Conservation (phyloP, 176 grass and related monocot genomes). For the Aegilops tauschii region DNA sequence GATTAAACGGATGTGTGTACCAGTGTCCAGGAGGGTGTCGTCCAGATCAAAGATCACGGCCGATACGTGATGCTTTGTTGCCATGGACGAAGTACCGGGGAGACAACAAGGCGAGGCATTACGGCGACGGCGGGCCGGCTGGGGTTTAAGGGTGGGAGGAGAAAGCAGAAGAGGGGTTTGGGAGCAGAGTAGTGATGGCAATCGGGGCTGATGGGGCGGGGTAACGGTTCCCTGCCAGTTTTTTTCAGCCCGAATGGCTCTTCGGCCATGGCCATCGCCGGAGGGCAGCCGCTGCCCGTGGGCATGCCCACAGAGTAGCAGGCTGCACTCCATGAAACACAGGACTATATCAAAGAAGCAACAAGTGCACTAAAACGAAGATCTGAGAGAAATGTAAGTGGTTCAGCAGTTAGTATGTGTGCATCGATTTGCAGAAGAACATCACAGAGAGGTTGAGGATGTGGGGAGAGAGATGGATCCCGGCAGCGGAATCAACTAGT, state of each 20-base stretch:
- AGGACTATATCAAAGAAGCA: neutral
- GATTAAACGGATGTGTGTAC: neutral
- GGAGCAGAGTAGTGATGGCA: neutral
- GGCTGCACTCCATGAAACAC: neutral
- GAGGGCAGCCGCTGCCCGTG: neutral
- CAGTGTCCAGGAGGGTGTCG: constrained; percentile 67
- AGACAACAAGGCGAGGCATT: neutral
- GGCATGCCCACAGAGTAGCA: neutral
- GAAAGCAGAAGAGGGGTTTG: neutral
- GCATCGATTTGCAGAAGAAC: too few relatives aligned
- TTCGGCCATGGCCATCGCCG: neutral
- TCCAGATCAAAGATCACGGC: constrained; percentile 81
- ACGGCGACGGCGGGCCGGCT: neutral
- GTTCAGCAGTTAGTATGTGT: too few relatives aligned
- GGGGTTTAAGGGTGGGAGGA: constrained; percentile 24
- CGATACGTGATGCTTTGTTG: neutral
- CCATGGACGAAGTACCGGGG: constrained; percentile 31
- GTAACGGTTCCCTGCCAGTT: neutral
- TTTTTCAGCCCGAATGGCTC: neutral
- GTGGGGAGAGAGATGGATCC: too few relatives aligned
- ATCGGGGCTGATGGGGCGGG: neutral
- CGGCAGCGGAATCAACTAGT: too few relatives aligned
- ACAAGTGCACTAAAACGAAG: neutral
- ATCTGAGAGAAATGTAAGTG: too few relatives aligned
- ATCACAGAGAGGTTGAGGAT: too few relatives aligned